phyloP scores from a whole-genome alignment of 2,329 filamentous ascomycete genomes.

The Pseudopithomyces chartarum region DNA sequence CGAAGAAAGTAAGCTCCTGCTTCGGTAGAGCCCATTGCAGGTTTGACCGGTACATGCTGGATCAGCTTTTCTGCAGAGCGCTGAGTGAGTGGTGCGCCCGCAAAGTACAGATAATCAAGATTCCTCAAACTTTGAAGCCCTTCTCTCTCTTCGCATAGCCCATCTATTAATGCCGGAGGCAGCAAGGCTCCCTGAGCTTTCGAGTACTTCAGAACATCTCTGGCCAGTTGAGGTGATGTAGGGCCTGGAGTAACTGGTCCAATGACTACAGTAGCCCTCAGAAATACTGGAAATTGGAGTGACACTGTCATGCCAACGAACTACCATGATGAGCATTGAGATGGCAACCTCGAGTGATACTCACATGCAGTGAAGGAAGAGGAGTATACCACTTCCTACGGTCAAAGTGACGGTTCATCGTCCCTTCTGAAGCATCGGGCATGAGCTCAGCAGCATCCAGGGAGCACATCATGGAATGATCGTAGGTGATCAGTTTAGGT shows the following conservation, averaged over 20 bases:
- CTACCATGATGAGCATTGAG: background rate
- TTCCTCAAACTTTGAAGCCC: conserved; percentile 9
- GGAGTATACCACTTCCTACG: conserved; percentile 16
- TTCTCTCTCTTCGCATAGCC: background rate
- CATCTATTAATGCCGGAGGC: conserved; percentile 11
- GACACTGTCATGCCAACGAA: conserved; percentile 15
- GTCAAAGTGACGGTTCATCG: background rate
- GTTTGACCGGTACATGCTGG: conserved; percentile 3
- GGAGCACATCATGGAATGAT: conserved; percentile 17
- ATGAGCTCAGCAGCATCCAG: conserved; percentile 13
- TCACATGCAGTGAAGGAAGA: conserved; percentile 13
- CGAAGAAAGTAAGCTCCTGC: conserved; percentile 13
- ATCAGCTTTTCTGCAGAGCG: conserved; percentile 9
- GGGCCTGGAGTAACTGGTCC: conserved; percentile 8
- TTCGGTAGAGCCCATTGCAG: conserved; percentile 20
- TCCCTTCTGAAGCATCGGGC: conserved; percentile 8
- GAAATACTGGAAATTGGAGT: conserved; percentile 13
- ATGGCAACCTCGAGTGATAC: background rate
- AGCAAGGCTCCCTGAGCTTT: conserved; percentile 7
- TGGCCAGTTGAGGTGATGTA: background rate
- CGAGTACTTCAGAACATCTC: conserved; percentile 5
- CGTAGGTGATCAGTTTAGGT: conserved; percentile 19
- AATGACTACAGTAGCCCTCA: conserved; percentile 3
- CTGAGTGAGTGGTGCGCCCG: conserved; percentile 8
- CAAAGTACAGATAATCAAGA: conserved; percentile 16